A percentile compares a stretch with the other conserved stretches of the same genome.
These are phyloP conservation scores for Boechera stricta DNA, from an alignment of 345 rosid species.

Conservation along the genomic window DNA sequence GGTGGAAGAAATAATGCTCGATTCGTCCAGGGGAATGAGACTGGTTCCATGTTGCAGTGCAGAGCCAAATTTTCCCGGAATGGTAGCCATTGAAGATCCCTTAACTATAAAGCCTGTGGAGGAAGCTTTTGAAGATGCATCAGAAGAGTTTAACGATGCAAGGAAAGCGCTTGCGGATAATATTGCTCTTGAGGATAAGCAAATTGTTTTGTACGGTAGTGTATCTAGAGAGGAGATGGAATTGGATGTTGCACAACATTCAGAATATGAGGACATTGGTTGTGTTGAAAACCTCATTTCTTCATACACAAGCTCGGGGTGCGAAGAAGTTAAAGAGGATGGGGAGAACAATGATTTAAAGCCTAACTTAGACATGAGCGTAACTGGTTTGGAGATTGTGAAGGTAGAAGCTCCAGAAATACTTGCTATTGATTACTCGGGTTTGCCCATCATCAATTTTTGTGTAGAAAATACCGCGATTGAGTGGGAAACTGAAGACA, in stretches of 20 bases:
- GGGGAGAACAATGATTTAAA: conserved; percentile 35
- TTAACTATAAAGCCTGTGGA: conserved; percentile 28
- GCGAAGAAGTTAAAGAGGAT: conserved; percentile 30
- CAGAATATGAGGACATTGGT: conserved; percentile 28
- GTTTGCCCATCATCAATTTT: conserved; percentile 25
- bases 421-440: conserved; percentile 26
- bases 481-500: conserved; percentile 40
- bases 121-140: conserved; percentile 2
- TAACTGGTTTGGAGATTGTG: conserved; percentile 47
- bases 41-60: neutral
- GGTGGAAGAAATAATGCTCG: conserved; percentile 33
- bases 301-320: neutral
- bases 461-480: conserved; percentile 24
- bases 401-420: conserved; percentile 43
- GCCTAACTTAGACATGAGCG: conserved; percentile 6
- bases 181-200: conserved; percentile 16
- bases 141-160: conserved; percentile 19
- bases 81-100: conserved; percentile 33
- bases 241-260: conserved; percentile 6
- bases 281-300: neutral
- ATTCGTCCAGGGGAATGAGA: conserved; percentile 15
- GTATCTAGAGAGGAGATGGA: conserved; percentile 44
- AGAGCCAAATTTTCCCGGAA: conserved; percentile 30
- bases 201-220: conserved; percentile 28
- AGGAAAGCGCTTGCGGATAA: conserved; percentile 39